These are phyloP conservation scores for Cryptomeria japonica DNA, from an alignment of 75 land plant species.

Conservation along the genomic window DNA sequence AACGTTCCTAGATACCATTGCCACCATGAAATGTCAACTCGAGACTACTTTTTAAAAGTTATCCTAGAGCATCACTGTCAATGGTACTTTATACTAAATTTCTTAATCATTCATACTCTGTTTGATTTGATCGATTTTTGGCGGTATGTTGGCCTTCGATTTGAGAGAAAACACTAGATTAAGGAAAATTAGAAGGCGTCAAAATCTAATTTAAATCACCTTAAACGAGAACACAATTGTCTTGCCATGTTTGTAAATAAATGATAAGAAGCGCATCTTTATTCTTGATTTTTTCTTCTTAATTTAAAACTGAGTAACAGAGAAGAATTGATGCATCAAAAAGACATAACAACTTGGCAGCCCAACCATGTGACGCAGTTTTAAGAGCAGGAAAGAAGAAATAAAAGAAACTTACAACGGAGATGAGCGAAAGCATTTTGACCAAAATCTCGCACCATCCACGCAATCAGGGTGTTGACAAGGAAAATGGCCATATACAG, in stretches of 20 bases:
- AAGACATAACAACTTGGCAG: neutral
- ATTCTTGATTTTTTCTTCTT: neutral
- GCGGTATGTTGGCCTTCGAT: neutral
- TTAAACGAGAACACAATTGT: neutral
- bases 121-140: neutral
- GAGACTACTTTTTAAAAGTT: neutral
- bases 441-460: constrained; percentile 19
- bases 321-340: neutral
- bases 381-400: neutral
- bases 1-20: neutral
- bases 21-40: neutral
- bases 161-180: neutral
- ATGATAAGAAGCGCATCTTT: no score
- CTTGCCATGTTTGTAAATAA: neutral
- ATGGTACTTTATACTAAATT: neutral
- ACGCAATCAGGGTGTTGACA: constrained; percentile 14
- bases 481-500: constrained; percentile 16
- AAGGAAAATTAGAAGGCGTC: neutral
- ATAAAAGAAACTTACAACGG: constrained; percentile 10
- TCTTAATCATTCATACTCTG: neutral
- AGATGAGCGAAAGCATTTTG: neutral
- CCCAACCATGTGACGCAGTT: neutral
- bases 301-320: neutral
- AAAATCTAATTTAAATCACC: neutral
- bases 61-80: neutral